Evolutionary conservation across 2,329 filamentous ascomycete species (phyloP), one percentile per base, ranked within the genome.

Genomic region (Alternaria gansuensis): DNA sequence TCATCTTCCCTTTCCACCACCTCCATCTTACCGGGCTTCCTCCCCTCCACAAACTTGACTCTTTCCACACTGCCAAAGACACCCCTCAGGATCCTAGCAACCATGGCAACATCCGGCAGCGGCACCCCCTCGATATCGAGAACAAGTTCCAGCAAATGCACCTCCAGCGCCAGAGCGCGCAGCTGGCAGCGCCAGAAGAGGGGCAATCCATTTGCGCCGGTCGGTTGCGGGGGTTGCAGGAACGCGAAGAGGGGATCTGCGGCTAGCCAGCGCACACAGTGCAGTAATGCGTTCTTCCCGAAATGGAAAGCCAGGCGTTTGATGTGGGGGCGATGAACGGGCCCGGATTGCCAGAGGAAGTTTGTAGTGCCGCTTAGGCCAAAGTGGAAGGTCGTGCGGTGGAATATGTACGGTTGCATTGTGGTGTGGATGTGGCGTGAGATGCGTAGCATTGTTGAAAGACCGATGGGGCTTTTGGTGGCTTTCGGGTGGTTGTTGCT

Each of bases 171-270:
- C 3, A 74, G 57, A 28, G 74, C 70, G 9, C 66, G 68, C 13
- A 76, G 63, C 43, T 76, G 72, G 28, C 70, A 73, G 28, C 73
- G 68, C 73, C 73, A 76, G 29, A 75, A 68, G 33, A 69, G 68
- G 17, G 68, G 68, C 24, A 75, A 36, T 1, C 59, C 66, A 1
- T 41, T 51, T 3, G 70, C 69, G 1, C 63, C 2, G 65, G 66
- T 26, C 34, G 51, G 14, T 69, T 64, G 5, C 23, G 69, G 68
- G 0, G 71, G 69, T 28, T 71, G 65, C 49, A 76, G 65, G 1
- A 75, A 60, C 5, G 63, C 55, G 39, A 72, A 75, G 6, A 76
- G 26, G 2, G 59, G 55, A 28, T 74, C 72, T 4, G 73, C 69
- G 3, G 70, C 66, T 2, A 75, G 53, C 74, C 74, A 76, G 11